Conservation (phyloP, 495 filamentous ascomycete genomes). For the Aspergillus taichungensis region DNA sequence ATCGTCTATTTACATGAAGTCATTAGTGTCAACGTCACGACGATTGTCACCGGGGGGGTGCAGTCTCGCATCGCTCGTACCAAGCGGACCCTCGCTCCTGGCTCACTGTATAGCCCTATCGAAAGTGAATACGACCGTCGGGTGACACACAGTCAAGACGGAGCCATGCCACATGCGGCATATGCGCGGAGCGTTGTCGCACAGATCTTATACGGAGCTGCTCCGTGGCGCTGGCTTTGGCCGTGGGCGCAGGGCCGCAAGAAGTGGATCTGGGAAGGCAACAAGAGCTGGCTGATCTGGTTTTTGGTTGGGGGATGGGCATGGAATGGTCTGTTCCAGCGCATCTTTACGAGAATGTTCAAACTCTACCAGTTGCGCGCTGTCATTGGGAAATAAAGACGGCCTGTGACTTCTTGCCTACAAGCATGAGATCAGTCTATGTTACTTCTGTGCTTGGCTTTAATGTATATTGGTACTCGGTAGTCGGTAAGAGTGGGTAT, state of each 20-base stretch:
- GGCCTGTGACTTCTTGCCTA: no score
- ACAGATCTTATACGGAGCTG: slow-evolving; percentile 41
- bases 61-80: slow-evolving; percentile 48
- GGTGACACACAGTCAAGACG: slow-evolving; percentile 47
- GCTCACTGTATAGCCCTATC: slow-evolving; percentile 45
- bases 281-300: slow-evolving; percentile 42
- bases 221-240: slow-evolving; percentile 41
- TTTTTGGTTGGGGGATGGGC: slow-evolving; percentile 36
- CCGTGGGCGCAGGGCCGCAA: slow-evolving; percentile 33
- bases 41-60: slow-evolving; percentile 54
- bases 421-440: no score
- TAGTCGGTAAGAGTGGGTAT: no score
- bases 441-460: no score
- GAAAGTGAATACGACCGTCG: slow-evolving; percentile 42
- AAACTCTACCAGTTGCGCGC: slow-evolving; percentile 31
- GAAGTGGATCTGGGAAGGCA: slow-evolving; percentile 46
- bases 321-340: slow-evolving; percentile 33
- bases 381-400: slow-evolving; percentile 9
- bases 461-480: no score
- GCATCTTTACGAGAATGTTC: slow-evolving; percentile 39
- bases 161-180: slow-evolving; percentile 38
- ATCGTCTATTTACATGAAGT: not conserved
- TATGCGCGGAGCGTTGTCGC: slow-evolving; percentile 52
- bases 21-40: slow-evolving; percentile 41
- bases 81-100: slow-evolving; percentile 36